Conservation (phyloP, 768 basidiomycete species). For the Xerocomus brunneocitrinus region DNA sequence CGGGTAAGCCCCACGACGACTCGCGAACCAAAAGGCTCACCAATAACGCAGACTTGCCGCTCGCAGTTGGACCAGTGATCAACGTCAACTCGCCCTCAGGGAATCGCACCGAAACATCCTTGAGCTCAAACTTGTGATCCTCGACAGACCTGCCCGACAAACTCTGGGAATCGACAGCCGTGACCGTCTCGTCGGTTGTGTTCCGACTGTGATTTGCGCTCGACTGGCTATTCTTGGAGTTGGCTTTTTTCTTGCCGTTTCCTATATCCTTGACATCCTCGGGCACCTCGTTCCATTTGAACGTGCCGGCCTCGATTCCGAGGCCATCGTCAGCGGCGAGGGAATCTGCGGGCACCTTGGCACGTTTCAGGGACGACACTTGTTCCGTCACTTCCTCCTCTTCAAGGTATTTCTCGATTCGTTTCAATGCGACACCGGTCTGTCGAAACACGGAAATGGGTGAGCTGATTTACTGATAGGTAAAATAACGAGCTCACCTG, state of each 20-base stretch:
- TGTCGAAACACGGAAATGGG: conserved; percentile 17
- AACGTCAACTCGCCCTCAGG: conserved; percentile 45
- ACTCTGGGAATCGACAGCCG: conserved; percentile 14
- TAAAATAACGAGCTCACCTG: conserved; percentile 33
- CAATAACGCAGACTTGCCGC: conserved; percentile 47
- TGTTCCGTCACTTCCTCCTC: conserved; percentile 62
- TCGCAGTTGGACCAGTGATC: conserved; percentile 45
- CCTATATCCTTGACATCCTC: conserved; percentile 24
- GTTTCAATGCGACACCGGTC: conserved; percentile 53
- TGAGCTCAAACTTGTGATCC: conserved; percentile 39
- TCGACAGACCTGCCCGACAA: conserved; percentile 14
- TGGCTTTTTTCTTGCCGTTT: conserved; percentile 18
- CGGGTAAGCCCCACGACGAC: background rate
- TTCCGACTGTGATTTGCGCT: background rate
- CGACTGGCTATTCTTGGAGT: background rate
- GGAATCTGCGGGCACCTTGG: conserved; percentile 19
- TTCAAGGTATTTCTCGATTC: conserved; percentile 55
- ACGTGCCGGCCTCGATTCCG: conserved; percentile 47
- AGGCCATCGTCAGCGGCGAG: conserved; percentile 33
- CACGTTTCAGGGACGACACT: conserved; percentile 52
- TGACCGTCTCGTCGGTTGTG: conserved; percentile 7
- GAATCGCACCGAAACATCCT: conserved; percentile 42
- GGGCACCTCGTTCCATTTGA: conserved; percentile 54
- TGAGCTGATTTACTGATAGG: background rate
- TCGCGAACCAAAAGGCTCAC: conserved; percentile 16